These are phyloP conservation scores for Trichoderma afroharzianum DNA, from an alignment of 2,329 filamentous ascomycete species.

Conservation along the genomic window DNA sequence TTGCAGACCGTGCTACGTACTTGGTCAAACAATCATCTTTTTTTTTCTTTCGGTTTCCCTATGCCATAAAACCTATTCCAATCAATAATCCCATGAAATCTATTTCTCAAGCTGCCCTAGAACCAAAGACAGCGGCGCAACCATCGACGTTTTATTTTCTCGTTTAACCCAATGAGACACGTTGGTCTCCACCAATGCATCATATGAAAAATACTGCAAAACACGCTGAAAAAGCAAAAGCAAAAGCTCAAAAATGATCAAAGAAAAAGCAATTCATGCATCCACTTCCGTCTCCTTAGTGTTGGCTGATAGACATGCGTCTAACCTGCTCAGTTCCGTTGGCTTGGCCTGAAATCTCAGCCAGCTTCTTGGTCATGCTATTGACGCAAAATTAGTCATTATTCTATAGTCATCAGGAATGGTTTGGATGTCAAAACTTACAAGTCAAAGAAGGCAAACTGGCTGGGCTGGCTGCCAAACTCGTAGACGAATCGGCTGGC, in stretches of 20 bases:
- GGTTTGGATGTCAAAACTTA: constrained; percentile 48
- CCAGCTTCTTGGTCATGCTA: constrained; percentile 64
- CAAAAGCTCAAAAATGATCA: background rate
- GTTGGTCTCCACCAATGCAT: constrained; percentile 1
- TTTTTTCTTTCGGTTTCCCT: constrained; percentile 4
- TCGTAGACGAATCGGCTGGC: constrained; percentile 96
- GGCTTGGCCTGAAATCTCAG: constrained; percentile 36
- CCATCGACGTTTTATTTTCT: background rate
- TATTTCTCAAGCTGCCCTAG: background rate
- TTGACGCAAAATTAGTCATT: constrained; percentile 10
- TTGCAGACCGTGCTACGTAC: background rate
- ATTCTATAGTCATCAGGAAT: background rate
- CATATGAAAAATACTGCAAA: background rate
- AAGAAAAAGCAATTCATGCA: background rate
- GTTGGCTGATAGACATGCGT: constrained; percentile 25
- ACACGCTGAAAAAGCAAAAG: constrained; percentile 11
- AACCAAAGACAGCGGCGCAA: background rate
- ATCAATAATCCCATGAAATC: constrained; percentile 4
- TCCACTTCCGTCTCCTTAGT: background rate
- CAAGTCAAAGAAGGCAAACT: constrained; percentile 99
- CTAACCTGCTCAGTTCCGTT: constrained; percentile 28
- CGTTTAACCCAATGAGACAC: background rate
- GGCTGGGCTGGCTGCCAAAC: constrained; percentile 85
- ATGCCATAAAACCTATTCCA: background rate
- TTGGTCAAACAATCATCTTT: background rate